A percentile compares a stretch with the other conserved stretches of the same genome.
Conservation (phyloP, 1,284 basidiomycete genomes). For the Sanguinoderma infundibulare region DNA sequence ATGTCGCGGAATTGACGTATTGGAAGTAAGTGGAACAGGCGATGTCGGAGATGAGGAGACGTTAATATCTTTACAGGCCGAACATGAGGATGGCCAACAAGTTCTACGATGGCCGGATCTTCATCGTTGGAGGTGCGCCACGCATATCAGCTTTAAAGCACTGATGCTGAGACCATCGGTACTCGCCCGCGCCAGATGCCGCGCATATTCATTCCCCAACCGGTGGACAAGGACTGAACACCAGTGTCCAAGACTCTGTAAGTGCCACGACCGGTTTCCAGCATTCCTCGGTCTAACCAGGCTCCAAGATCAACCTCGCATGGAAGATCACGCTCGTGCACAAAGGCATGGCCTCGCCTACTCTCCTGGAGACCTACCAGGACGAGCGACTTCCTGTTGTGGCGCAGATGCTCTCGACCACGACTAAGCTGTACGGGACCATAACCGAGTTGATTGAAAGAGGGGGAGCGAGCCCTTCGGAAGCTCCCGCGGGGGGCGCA, state of each 20-base stretch:
- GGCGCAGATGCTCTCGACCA: slow-evolving; percentile 28
- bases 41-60: background rate
- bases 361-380: slow-evolving; percentile 31
- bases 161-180: too few species aligned
- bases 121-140: slow-evolving; percentile 37
- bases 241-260: slow-evolving; percentile 9
- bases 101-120: slow-evolving; percentile 39
- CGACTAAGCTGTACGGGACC: slow-evolving; percentile 15
- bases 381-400: slow-evolving; percentile 36
- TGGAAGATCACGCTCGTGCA: slow-evolving; percentile 38
- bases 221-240: slow-evolving; percentile 27
- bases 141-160: background rate
- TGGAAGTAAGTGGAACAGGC: slow-evolving; percentile 13
- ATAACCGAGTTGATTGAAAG: background rate
- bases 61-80: slow-evolving; percentile 28
- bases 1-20: slow-evolving; percentile 3
- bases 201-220: slow-evolving; percentile 36
- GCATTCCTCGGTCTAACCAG: slow-evolving; percentile 11
- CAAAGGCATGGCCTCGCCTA: slow-evolving; percentile 28
- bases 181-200: slow-evolving; percentile 28
- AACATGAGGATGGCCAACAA: slow-evolving; percentile 43
- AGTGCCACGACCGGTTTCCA: slow-evolving; percentile 26
- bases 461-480: too few species aligned
- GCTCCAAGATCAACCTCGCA: slow-evolving; percentile 33
- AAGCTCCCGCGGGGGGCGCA: too few species aligned